Conservation (phyloP, 2,329 filamentous ascomycete genomes). For the Colletotrichum nymphaeae region DNA sequence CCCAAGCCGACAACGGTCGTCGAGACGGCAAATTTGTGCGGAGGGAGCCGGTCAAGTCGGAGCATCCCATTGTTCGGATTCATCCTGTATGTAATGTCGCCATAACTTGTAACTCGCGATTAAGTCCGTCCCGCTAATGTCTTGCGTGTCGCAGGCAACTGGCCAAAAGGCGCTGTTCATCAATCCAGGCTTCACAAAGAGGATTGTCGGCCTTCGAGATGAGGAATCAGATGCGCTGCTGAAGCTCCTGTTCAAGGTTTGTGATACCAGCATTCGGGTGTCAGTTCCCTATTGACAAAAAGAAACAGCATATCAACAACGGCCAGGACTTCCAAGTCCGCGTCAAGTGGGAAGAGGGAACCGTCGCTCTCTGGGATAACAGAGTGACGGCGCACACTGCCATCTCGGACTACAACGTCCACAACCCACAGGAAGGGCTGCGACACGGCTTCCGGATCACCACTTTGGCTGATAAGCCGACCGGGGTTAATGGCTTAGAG, state of each 20-base stretch:
- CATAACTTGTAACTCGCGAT: not conserved
- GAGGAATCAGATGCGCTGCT: conserved; percentile 84
- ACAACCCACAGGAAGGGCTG: conserved; percentile 51
- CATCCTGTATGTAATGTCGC: conserved; percentile 66
- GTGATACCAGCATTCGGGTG: not conserved
- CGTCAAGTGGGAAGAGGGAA: conserved; percentile 72
- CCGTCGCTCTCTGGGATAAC: conserved; percentile 78
- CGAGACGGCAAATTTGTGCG: conserved; percentile 54
- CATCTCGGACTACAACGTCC: conserved; percentile 56
- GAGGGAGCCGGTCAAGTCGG: conserved; percentile 71
- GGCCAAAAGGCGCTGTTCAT: conserved; percentile 43
- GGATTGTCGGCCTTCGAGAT: conserved; percentile 86
- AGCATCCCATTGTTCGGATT: conserved; percentile 76
- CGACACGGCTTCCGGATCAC: conserved; percentile 55
- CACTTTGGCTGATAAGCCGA: conserved; percentile 50
- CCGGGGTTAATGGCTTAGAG: conserved; percentile 50
- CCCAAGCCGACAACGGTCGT: conserved; percentile 49
- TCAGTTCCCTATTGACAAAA: not conserved
- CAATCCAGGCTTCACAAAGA: conserved; percentile 69
- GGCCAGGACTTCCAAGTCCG: conserved; percentile 77
- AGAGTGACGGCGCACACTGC: conserved; percentile 61
- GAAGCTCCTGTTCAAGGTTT: conserved; percentile 72
- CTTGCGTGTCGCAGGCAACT: conserved; percentile 27
- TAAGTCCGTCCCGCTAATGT: not conserved
- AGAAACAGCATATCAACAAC: conserved; percentile 54